Percentiles rank a stretch among this genome's conserved stretches.
Conservation (phyloP, 495 filamentous ascomycete species). For the Talaromyces nanjingensis region DNA sequence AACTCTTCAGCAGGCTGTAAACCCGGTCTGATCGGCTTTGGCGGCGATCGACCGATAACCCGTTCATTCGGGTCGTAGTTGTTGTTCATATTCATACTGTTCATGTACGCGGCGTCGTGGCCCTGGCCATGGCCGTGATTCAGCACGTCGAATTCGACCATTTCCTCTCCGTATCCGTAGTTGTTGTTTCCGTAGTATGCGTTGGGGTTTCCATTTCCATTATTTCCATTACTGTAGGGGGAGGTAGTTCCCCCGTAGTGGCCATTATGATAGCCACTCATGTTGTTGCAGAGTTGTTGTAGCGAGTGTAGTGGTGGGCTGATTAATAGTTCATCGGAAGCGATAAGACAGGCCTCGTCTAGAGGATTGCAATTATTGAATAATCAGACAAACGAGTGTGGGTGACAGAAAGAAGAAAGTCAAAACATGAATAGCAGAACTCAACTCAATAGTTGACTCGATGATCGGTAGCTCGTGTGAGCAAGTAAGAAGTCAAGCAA, state of each 20-base stretch:
- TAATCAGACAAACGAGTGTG: neutral
- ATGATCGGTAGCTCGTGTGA: neutral
- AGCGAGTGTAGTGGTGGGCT: neutral
- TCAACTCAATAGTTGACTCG: neutral
- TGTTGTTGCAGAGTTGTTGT: neutral
- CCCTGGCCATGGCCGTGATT: constrained; percentile 13
- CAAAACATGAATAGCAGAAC: neutral
- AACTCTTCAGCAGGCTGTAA: constrained; percentile 8
- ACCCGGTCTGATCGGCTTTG: constrained; percentile 20
- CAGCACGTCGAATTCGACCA: constrained; percentile 20
- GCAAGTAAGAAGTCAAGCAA: neutral
- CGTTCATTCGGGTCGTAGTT: neutral
- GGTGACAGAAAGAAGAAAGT: neutral
- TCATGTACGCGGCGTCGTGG: neutral
- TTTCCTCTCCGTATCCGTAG: constrained; percentile 18
- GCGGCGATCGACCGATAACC: neutral
- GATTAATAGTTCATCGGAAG: neutral
- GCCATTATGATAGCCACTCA: constrained; percentile 6
- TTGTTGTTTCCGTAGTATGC: constrained; percentile 7
- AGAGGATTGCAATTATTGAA: neutral
- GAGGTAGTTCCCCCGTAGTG: neutral
- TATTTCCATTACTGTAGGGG: neutral
- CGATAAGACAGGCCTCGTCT: neutral
- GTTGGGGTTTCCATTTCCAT: constrained; percentile 3
- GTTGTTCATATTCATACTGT: constrained; percentile 3